Evolutionary conservation across 2,329 filamentous ascomycete species (phyloP).

Genomic region (Ophiostoma angusticollis): DNA sequence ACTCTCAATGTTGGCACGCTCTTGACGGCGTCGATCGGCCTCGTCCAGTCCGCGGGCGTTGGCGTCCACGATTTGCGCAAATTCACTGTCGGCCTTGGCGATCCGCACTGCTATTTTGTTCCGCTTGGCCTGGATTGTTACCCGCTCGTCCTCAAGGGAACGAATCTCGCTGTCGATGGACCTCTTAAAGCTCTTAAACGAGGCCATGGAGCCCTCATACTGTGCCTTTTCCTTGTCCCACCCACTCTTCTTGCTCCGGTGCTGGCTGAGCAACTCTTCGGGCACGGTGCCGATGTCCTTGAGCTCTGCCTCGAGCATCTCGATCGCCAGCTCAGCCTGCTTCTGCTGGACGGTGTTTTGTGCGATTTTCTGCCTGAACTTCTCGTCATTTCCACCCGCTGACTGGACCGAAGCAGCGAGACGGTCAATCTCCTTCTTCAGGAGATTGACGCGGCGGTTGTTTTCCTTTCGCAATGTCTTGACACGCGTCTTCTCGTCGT

Average conservation of each 20-base stretch:
- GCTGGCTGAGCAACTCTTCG: constrained; percentile 44
- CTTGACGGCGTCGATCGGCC: constrained; percentile 45
- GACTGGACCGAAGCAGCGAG: constrained; percentile 54
- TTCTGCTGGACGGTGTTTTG: constrained; percentile 65
- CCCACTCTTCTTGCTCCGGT: constrained; percentile 39
- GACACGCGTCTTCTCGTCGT: constrained; percentile 54
- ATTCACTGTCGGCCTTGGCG: constrained; percentile 59
- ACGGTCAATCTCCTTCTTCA: constrained; percentile 63
- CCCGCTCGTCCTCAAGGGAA: constrained; percentile 50
- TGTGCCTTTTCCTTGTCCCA: constrained; percentile 44
- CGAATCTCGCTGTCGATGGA: constrained; percentile 51
- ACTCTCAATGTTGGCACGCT: constrained; percentile 33
- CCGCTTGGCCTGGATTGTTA: constrained; percentile 50
- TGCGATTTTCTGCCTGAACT: constrained; percentile 59
- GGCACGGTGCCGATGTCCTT: constrained; percentile 52
- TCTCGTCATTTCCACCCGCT: constrained; percentile 61
- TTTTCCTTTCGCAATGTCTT: constrained; percentile 64
- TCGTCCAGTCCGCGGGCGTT: constrained; percentile 53
- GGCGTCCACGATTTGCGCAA: constrained; percentile 56
- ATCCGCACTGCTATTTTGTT: constrained; percentile 62
- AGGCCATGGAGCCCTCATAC: constrained; percentile 43
- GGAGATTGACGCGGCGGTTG: constrained; percentile 51
- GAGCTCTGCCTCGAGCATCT: constrained; percentile 41
- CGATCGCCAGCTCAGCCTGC: constrained; percentile 32
- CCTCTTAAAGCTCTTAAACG: constrained; percentile 45